Percentiles rank a stretch among this genome's conserved stretches.
phyloP scores from a whole-genome alignment of 169 alveolate species.

The Eimeria brunetti region DNA sequence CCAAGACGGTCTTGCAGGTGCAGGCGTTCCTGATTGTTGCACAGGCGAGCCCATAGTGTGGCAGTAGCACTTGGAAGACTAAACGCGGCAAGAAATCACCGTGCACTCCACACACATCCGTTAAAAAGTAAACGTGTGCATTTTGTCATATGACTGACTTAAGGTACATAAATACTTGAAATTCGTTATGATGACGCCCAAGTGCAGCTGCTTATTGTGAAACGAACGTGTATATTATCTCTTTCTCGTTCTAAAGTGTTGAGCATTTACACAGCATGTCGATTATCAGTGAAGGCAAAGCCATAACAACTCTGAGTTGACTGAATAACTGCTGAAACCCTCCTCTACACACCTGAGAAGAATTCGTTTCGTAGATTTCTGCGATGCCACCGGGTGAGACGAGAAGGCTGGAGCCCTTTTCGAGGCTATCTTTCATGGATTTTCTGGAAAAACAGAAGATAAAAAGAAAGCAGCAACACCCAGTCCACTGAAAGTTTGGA shows the following conservation, averaged over 20 bases:
- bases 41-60: background rate
- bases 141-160: no score
- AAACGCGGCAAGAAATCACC: no score
- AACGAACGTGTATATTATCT: background rate
- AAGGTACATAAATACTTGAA: background rate
- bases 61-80: background rate
- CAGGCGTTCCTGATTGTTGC: conserved; percentile 68
- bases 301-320: background rate
- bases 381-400: conserved; percentile 81
- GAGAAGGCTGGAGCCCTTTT: conserved; percentile 31
- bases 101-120: no score
- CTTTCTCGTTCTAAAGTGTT: background rate
- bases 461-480: background rate
- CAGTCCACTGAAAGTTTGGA: no score
- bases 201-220: background rate
- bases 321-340: background rate
- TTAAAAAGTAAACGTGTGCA: no score
- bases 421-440: conserved; percentile 45
- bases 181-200: background rate
- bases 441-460: background rate
- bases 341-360: conserved; percentile 1
- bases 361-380: conserved; percentile 66
- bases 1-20: conserved; percentile 78
- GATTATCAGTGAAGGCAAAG: background rate
- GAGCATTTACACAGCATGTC: background rate